Base-by-base conservation (phyloP, 2,329 filamentous ascomycete genomes). In the Coniella vitis region DNA sequence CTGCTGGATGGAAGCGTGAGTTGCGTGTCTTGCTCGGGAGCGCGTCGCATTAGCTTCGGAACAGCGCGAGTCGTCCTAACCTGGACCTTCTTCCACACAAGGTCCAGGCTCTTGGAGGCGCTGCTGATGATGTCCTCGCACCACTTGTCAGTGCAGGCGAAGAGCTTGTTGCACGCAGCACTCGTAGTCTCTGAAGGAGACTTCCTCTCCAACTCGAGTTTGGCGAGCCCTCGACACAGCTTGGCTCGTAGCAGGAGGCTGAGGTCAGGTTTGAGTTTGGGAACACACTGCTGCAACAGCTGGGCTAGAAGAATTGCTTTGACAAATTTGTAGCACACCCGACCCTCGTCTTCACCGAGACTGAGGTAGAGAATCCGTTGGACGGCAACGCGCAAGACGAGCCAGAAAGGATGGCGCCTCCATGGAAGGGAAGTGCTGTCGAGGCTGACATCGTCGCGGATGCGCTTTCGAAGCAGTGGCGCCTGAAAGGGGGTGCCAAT, bases 381-480 rank as follows among this genome's bases (percentile, higher is more conserved):
- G 2, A 78, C 54, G 0, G 70, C 69, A 2, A 86, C 78, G 1
- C 81, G 76, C 8, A 85, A 58, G 1, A 79, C 63, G 0, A 86
- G 70, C 74, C 81, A 87, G 46, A 76, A 72, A 0, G 82, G 71
- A 4, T 72, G 73, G 38, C 83, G 66, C 21, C 82, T 68, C 81
- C 82, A 87, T 0, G 81, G 81, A 0, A 68, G 57, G 1, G 70
- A 60, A 0, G 71, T 65, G 1, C 71, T 57, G 0, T 63, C 58
- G 58, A 78, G 72, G 14, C 69, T 70, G 0, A 83, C 72, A 14
- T 83, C 79, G 42, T 86, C 83, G 1, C 78, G 69, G 0, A 84
- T 70, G 3, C 73, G 67, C 57, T 87, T 87, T 1, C 65, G 66
- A 2, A 83, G 57, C 0, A 68, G 36, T 0, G 63, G 55, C 0